Conservation (phyloP, 805 yeast species). For the Ogataea pini region DNA sequence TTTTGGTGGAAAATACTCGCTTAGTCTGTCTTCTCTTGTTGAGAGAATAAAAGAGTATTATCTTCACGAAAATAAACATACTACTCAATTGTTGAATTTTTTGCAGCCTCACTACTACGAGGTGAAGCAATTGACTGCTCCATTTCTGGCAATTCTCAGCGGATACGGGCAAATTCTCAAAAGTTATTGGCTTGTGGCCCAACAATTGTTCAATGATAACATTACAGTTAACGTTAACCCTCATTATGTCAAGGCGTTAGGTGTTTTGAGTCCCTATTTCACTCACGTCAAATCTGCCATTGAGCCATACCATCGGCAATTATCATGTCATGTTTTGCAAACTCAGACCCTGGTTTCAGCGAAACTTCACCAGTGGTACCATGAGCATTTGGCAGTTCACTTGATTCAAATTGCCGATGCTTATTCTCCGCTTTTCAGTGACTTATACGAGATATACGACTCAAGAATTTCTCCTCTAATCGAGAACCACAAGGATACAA, state of each 20-base stretch:
- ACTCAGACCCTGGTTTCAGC: slow-evolving; percentile 1
- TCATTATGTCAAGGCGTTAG: neutral
- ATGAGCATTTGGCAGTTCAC: slow-evolving; percentile 11
- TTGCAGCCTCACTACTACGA: slow-evolving; percentile 8
- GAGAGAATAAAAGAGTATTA: slow-evolving; percentile 11
- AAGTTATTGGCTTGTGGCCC: neutral
- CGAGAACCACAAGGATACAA: slow-evolving; percentile 19
- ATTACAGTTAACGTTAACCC: neutral
- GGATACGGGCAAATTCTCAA: neutral
- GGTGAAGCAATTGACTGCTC: neutral
- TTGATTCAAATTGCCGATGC: slow-evolving; percentile 14
- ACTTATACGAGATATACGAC: slow-evolving; percentile 16
- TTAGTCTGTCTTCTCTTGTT: neutral
- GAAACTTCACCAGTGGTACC: slow-evolving; percentile 14
- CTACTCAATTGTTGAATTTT: slow-evolving; percentile 4
- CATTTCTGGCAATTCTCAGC: neutral
- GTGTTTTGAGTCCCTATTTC: slow-evolving; percentile 2
- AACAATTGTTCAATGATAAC: neutral
- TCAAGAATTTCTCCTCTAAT: slow-evolving; percentile 14
- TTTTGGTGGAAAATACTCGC: neutral
- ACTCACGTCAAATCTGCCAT: neutral
- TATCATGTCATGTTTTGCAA: neutral
- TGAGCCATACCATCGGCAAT: slow-evolving; percentile 9
- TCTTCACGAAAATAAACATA: slow-evolving; percentile 18
- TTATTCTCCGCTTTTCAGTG: slow-evolving; percentile 21